phyloP scores from a whole-genome alignment of 257 asterid genomes.

The Solanum dulcamara region DNA sequence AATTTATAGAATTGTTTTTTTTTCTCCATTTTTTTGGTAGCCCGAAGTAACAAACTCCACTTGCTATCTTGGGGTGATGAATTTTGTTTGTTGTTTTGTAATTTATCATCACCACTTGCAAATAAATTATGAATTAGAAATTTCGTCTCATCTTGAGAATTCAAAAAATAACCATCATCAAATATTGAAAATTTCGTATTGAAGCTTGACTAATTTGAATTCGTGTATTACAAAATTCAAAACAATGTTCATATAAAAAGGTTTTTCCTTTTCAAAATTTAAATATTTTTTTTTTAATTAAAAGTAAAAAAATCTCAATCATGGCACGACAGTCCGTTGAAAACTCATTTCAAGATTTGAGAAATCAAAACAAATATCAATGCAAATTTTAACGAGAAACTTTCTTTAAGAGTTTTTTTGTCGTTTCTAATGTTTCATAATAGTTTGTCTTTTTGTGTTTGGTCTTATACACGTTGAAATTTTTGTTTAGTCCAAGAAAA shows the following conservation, averaged over 20 bases:
- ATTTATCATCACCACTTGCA: slow-evolving; percentile 11
- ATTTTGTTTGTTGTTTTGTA: slow-evolving; percentile 1
- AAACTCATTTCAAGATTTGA: neutral
- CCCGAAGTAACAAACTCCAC: slow-evolving; percentile 27
- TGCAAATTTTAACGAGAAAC: slow-evolving; percentile 12
- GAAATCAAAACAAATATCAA: slow-evolving; percentile 14
- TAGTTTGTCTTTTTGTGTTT: slow-evolving; percentile 32
- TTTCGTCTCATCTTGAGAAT: slow-evolving; percentile 1
- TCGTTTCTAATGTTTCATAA: slow-evolving; percentile 42
- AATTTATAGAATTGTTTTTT: neutral
- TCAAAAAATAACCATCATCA: neutral
- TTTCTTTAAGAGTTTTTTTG: slow-evolving; percentile 23
- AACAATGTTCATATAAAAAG: too few species aligned
- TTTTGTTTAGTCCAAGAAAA: slow-evolving; percentile 17
- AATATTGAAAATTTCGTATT: neutral
- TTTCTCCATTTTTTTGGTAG: slow-evolving; percentile 24
- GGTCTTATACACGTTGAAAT: slow-evolving; percentile 36
- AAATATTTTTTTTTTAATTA: too few species aligned
- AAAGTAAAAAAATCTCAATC: neutral
- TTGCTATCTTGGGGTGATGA: slow-evolving; percentile 30
- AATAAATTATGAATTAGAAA: slow-evolving; percentile 5
- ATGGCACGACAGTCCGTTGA: rapidly evolving
- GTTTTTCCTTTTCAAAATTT: neutral
- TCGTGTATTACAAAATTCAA: too few species aligned
- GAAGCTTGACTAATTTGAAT: neutral